Base-by-base conservation (phyloP, 1,139 yeast genomes). In the Kodamaea derodonti region DNA sequence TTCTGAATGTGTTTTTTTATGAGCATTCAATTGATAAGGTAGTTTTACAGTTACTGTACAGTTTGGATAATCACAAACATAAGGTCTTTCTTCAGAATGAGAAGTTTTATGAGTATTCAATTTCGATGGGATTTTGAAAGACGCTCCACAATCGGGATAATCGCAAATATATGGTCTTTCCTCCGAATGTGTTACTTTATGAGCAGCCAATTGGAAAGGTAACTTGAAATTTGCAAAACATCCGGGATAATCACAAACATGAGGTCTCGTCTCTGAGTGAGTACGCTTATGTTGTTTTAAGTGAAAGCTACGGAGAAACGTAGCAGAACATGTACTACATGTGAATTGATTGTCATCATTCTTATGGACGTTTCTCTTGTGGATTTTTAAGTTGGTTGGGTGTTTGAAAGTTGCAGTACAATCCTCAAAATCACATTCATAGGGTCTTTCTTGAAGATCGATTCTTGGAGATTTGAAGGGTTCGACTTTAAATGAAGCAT, bases 21-120 rank as follows among this genome's bases (percentile, higher is more conserved):
- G 26, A 8, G 26, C 26, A 24, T 24, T 24, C 26, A 24, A 24
- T 24, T 24, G 26, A 24, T n/a, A 24, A 12, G 26, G 14, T 24
- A 24, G 12, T 11, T 24, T 24, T 8, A 24, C 12, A 11, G 12
- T 24, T 5, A 13, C 12, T 11, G 12, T 24, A 13, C 26, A 24
- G n/a, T 12, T 12, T n/a, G 26, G 26, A 13, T n/a, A 24, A 24
- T n/a, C 14, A 24, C 26, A 24, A 7, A 24, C 26, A 11, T n/a
- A 24, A 8, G 26, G 26, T 7, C 26, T 7, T 24, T 11, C 26
- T 8, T 24, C 12, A 24, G 26, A n/a, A 24, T 24, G 26, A 11
- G 14, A 8, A 6, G 26, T 24, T 13, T 24, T 24, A 24, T 24
- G 26, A n/a, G 12, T 24, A 13, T 24, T 24, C 26, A 24, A 24